Percentiles rank a stretch among this genome's conserved stretches.
These are phyloP conservation scores for Rhizoctonia solani DNA, from an alignment of 1,284 basidiomycete species.

Conservation along the genomic window DNA sequence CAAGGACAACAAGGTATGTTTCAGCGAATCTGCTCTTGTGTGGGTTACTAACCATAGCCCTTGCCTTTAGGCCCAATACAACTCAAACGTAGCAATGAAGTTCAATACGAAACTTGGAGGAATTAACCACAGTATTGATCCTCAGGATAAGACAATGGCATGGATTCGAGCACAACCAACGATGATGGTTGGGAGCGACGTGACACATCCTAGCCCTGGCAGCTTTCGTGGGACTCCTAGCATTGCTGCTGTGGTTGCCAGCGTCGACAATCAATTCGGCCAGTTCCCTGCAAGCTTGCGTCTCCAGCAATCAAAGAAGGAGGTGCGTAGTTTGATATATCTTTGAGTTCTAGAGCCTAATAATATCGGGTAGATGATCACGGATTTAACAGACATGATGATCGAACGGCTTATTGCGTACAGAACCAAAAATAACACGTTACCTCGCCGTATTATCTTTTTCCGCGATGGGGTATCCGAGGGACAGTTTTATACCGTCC, in stretches of 20 bases:
- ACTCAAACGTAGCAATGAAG: conserved; percentile 76
- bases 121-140: conserved; percentile 67
- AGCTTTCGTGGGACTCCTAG: conserved; percentile 60
- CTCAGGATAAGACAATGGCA: conserved; percentile 48
- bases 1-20: conserved; percentile 56
- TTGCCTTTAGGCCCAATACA: conserved; percentile 63
- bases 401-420: conserved; percentile 58
- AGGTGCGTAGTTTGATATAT: conserved; percentile 55
- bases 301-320: conserved; percentile 72
- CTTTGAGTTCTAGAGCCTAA: not conserved
- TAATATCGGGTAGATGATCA: conserved; percentile 62
- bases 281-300: conserved; percentile 74
- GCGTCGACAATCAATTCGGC: conserved; percentile 59
- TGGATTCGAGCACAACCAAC: conserved; percentile 63
- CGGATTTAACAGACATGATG: conserved; percentile 70
- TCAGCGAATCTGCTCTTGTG: not conserved
- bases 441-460: conserved; percentile 68
- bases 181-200: conserved; percentile 82
- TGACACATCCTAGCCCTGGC: conserved; percentile 66
- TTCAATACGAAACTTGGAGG: conserved; percentile 82
- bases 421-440: conserved; percentile 51
- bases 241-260: conserved; percentile 79
- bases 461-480: conserved; percentile 70
- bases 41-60: not conserved
- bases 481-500: conserved; percentile 74